phyloP scores from a whole-genome alignment of 2,329 filamentous ascomycete species.

The Dactylonectria estremocensis region DNA sequence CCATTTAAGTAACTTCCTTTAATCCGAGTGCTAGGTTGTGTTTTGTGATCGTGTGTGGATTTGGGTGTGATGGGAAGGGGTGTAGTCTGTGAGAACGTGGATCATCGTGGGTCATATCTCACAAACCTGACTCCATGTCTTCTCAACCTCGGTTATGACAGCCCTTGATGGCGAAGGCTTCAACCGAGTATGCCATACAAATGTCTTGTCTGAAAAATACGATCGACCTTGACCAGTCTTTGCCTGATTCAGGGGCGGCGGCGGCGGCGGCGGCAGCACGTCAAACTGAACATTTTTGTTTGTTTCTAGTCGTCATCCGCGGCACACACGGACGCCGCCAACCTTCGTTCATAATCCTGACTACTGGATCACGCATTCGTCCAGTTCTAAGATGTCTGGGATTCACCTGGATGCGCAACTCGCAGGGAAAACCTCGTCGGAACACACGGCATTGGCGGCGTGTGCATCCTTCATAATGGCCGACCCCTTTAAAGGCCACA shows the following conservation, averaged over 20 bases:
- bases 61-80: conserved; percentile 28
- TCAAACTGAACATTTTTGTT: not conserved
- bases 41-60: conserved; percentile 21
- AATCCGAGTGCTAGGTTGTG: conserved; percentile 31
- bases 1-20: conserved; percentile 42
- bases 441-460: conserved; percentile 18
- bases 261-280: not conserved
- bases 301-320: not conserved
- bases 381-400: not conserved
- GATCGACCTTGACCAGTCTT: not conserved
- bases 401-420: not conserved
- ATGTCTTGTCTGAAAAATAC: not conserved
- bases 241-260: not conserved
- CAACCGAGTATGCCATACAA: conserved; percentile 20
- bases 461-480: conserved; percentile 3
- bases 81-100: conserved; percentile 21
- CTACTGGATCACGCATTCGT: not conserved
- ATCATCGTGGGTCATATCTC: conserved; percentile 27
- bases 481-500: conserved; percentile 6
- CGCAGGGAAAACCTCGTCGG: conserved; percentile 25
- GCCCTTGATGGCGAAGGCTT: not conserved
- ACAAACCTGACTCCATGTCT: conserved; percentile 1
- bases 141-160: conserved; percentile 37
- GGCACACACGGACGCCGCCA: not conserved
- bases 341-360: not conserved